Conservation (phyloP, 2,329 filamentous ascomycete genomes). For the Talaromyces sp. region DNA sequence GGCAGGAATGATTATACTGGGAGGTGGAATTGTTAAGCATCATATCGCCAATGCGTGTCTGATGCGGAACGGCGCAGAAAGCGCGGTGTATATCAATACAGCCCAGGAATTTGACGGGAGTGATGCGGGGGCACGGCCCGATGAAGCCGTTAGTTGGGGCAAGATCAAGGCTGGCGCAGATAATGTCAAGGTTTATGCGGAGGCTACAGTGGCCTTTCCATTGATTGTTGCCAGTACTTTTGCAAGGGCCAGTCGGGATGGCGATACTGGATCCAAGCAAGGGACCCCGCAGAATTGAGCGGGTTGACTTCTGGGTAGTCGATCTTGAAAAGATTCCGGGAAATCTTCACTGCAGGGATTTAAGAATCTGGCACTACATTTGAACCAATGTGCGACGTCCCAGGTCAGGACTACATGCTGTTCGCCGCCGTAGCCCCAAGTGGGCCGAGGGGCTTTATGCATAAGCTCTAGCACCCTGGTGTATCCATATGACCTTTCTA, state of each 20-base stretch:
- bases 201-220: constrained; percentile 65
- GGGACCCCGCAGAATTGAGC: background rate
- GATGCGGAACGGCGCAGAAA: constrained; percentile 97
- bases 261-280: background rate
- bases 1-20: constrained; percentile 91
- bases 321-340: background rate
- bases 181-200: constrained; percentile 78
- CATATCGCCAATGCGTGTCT: constrained; percentile 97
- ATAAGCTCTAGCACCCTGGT: background rate
- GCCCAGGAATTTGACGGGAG: constrained; percentile 97
- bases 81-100: constrained; percentile 96
- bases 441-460: background rate
- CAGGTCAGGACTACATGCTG: background rate
- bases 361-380: background rate
- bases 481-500: background rate
- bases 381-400: background rate
- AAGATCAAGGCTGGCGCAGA: constrained; percentile 91
- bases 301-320: background rate
- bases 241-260: constrained; percentile 42
- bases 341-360: background rate
- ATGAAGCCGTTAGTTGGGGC: constrained; percentile 97
- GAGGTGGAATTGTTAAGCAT: constrained; percentile 94
- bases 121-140: constrained; percentile 88
- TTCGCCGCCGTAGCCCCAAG: constrained; percentile 1
- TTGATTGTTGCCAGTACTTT: constrained; percentile 66